phyloP scores from a whole-genome alignment of 2,329 filamentous ascomycete species.

The Fusarium anthophilum region DNA sequence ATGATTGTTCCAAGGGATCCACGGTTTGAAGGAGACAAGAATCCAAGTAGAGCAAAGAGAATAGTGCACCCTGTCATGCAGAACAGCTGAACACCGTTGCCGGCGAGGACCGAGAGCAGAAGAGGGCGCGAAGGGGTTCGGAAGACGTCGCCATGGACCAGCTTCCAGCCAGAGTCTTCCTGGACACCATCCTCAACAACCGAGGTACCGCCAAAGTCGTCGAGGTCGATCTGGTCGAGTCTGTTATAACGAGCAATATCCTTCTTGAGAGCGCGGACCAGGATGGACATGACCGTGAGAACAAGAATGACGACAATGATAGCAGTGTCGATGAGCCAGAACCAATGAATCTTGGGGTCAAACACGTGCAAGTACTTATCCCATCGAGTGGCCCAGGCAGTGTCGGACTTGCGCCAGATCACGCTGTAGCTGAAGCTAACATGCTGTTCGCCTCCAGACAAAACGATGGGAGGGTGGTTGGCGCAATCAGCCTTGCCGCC shows the following conservation, averaged over 20 bases:
- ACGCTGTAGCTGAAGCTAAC: constrained; percentile 94
- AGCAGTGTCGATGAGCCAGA: constrained; percentile 95
- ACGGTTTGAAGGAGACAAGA: constrained; percentile 94
- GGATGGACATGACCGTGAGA: constrained; percentile 90
- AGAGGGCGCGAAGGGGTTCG: constrained; percentile 84
- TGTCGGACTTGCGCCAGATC: constrained; percentile 84
- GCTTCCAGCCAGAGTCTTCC: constrained; percentile 98
- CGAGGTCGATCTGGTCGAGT: constrained; percentile 87
- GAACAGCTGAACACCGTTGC: constrained; percentile 95
- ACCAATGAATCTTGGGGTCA: constrained; percentile 99
- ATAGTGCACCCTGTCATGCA: constrained; percentile 98
- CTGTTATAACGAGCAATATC: constrained; percentile 98
- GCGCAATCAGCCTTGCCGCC: constrained; percentile 71
- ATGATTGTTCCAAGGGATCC: constrained; percentile 94
- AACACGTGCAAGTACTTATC: constrained; percentile 98
- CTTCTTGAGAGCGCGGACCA: constrained; percentile 87
- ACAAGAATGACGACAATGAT: constrained; percentile 94
- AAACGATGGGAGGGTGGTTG: constrained; percentile 65
- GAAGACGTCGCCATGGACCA: constrained; percentile 98
- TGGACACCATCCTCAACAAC: constrained; percentile 90
- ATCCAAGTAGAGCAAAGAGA: constrained; percentile 89
- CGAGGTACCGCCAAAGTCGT: constrained; percentile 84
- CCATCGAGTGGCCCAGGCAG: constrained; percentile 96
- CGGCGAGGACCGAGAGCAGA: constrained; percentile 85
- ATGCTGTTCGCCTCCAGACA: constrained; percentile 67